These are phyloP conservation scores for Globisporangium uncinulatum DNA, from an alignment of 352 stramenopile genomes.

Conservation along the genomic window DNA sequence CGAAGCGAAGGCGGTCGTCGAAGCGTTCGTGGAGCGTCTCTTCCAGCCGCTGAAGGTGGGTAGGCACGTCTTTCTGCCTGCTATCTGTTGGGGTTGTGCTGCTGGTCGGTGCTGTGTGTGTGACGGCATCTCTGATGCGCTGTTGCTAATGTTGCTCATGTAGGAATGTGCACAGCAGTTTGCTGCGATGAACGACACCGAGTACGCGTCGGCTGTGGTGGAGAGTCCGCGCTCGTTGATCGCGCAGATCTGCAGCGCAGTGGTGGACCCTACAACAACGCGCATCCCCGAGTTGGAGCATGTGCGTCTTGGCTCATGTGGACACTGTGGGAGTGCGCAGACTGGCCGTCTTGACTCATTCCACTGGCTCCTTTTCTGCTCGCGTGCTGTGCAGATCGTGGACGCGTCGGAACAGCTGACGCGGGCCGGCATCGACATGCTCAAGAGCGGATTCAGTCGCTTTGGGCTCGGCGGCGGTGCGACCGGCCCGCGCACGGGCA, in stretches of 20 bases:
- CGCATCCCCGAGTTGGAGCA: slow-evolving; percentile 39
- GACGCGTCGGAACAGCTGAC: slow-evolving; percentile 77
- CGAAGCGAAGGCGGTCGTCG: slow-evolving; percentile 29
- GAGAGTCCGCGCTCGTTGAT: slow-evolving; percentile 27
- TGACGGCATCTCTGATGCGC: background rate
- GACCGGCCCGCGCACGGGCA: slow-evolving; percentile 9
- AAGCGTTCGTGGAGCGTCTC: slow-evolving; percentile 36
- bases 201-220: slow-evolving; percentile 10
- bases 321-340: background rate
- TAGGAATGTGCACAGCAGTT: slow-evolving; percentile 68
- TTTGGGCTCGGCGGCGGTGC: slow-evolving; percentile 53
- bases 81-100: background rate
- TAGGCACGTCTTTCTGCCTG: background rate
- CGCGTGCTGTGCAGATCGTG: slow-evolving; percentile 33
- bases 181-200: slow-evolving; percentile 26
- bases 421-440: slow-evolving; percentile 65
- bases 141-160: background rate
- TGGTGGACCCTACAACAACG: slow-evolving; percentile 23
- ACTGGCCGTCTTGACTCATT: background rate
- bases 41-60: slow-evolving; percentile 45
- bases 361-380: background rate
- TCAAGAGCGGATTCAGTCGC: slow-evolving; percentile 79
- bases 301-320: slow-evolving; percentile 19
- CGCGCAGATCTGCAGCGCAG: slow-evolving; percentile 37
- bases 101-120: background rate